Percentiles rank a stretch among this genome's conserved stretches.
Evolutionary conservation across 441 rosid species (phyloP).

Genomic region (Corymbia citriodora): DNA sequence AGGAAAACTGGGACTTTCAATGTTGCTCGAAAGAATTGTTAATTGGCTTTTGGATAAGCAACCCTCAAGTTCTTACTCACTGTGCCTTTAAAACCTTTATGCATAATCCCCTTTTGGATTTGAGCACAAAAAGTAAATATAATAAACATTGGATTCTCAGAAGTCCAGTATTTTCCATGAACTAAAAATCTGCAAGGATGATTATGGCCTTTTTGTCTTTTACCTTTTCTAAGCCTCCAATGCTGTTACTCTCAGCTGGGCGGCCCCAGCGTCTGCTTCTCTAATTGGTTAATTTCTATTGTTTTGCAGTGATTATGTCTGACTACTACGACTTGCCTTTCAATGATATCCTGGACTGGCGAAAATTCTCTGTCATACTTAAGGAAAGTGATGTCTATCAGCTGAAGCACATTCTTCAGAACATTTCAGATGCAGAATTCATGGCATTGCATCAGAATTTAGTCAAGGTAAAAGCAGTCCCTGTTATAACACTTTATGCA

Average conservation of each 20-base stretch:
- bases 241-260: background rate
- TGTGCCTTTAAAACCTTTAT: background rate
- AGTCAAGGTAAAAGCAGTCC: slow-evolving; percentile 47
- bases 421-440: slow-evolving; percentile 61
- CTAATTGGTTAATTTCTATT: background rate
- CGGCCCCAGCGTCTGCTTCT: background rate
- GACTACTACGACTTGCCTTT: slow-evolving; percentile 6
- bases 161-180: background rate
- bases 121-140: background rate
- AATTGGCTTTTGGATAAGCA: background rate
- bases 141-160: background rate
- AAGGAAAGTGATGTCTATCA: slow-evolving; percentile 66
- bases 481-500: background rate
- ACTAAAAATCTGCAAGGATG: background rate
- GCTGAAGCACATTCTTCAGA: slow-evolving; percentile 76
- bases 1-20: background rate
- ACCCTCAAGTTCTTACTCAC: background rate
- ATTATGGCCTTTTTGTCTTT: background rate
- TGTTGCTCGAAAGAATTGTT: background rate
- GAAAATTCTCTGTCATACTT: slow-evolving; percentile 17
- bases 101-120: background rate
- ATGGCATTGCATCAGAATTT: slow-evolving; percentile 64
- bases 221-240: background rate
- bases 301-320: slow-evolving; percentile 1
- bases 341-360: slow-evolving; percentile 1